Percentiles rank a stretch among this genome's conserved stretches.
phyloP scores from a whole-genome alignment of 352 stramenopile species.

The Pythium myriotylum region DNA sequence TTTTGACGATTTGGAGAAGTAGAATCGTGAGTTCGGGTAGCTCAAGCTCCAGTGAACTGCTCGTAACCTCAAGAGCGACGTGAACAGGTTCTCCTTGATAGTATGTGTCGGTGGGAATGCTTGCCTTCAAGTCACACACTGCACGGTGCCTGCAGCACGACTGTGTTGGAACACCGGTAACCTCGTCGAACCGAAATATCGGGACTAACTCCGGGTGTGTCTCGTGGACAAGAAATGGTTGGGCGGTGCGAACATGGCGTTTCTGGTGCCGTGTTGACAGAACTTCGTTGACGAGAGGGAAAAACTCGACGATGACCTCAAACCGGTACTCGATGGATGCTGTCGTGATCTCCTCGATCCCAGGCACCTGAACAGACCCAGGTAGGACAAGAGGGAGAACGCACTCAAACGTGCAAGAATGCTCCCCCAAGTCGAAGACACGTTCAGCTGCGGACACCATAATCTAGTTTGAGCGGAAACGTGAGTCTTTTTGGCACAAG shows the following conservation, averaged over 20 bases:
- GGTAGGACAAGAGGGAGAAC: conserved; percentile 13
- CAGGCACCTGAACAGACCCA: conserved; percentile 6
- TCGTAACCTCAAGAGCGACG: conserved; percentile 1
- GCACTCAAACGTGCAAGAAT: conserved; percentile 15
- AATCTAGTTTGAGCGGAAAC: not conserved
- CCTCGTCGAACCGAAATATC: conserved; percentile 2
- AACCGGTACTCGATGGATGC: conserved; percentile 18
- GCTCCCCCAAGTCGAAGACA: conserved; percentile 7
- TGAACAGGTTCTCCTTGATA: conserved; percentile 8
- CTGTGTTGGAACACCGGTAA: not conserved
- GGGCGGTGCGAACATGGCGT: conserved; percentile 1
- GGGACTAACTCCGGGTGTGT: conserved; percentile 13
- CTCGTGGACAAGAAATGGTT: conserved; percentile 15
- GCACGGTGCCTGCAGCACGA: conserved; percentile 1
- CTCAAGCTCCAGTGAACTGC: not conserved
- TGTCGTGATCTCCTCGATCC: conserved; percentile 8
- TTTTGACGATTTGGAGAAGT: conserved; percentile 6
- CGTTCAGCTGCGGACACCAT: conserved; percentile 16
- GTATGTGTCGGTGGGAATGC: conserved; percentile 2
- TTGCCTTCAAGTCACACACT: conserved; percentile 1
- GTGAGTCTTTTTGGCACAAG: too few species aligned
- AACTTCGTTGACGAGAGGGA: not conserved
- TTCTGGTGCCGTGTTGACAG: not conserved
- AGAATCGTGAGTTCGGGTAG: conserved; percentile 9
- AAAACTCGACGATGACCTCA: conserved; percentile 2